These are phyloP conservation scores for Heliamphora pulchella DNA, from an alignment of 179 eudicot genomes.

Conservation along the genomic window DNA sequence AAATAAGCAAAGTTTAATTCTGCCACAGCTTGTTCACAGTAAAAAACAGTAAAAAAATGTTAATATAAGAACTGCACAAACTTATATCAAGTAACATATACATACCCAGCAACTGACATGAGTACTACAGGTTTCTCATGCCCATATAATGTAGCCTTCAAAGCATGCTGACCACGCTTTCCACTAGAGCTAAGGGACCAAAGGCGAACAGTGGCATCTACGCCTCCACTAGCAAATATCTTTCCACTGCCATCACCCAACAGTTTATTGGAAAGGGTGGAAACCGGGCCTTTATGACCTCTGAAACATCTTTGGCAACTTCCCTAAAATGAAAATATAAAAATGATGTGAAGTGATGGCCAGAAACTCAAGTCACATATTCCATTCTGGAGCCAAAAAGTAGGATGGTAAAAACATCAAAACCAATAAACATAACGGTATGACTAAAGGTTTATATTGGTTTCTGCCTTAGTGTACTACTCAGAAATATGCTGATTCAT, in stretches of 20 bases:
- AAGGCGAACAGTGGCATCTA: conserved; percentile 67
- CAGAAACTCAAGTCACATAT: not conserved
- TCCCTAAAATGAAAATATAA: conserved; percentile 32
- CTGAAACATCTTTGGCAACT: conserved; percentile 49
- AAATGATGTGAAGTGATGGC: not conserved
- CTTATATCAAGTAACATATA: not conserved
- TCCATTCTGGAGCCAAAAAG: not conserved
- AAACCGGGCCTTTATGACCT: conserved; percentile 69
- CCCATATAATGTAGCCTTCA: conserved; percentile 58
- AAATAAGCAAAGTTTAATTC: not conserved
- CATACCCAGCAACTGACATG: conserved; percentile 68
- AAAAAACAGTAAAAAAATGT: not conserved
- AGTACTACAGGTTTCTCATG: conserved; percentile 58
- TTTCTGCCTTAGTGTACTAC: not conserved
- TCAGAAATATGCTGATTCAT: not conserved
- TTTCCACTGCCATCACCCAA: conserved; percentile 44
- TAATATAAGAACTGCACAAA: not conserved
- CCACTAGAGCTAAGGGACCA: conserved; percentile 66
- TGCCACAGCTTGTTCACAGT: not conserved
- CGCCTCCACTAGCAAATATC: conserved; percentile 79
- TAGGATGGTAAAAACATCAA: not conserved
- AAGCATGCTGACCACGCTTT: conserved; percentile 56
- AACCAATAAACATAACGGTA: not conserved
- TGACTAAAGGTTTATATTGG: not conserved
- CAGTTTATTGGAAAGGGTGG: conserved; percentile 58